A percentile compares a stretch with the other conserved stretches of the same genome.
Conservation (phyloP, 2,329 filamentous ascomycete species). For the Nigrospora sphaerica region DNA sequence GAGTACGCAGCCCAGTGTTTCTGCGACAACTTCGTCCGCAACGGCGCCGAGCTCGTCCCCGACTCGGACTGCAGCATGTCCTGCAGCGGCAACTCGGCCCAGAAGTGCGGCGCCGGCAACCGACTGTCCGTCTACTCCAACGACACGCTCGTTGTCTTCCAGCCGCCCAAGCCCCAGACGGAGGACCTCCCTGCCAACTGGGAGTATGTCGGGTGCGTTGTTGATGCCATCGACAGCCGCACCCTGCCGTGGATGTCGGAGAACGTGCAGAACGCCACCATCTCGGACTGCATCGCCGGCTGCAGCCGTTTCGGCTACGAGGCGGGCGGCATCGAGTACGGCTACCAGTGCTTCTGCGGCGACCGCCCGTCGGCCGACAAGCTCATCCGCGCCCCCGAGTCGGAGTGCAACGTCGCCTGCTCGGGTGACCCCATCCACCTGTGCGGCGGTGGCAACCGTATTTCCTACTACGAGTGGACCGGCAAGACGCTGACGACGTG, state of each 20-base stretch:
- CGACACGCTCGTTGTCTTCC: conserved; percentile 9
- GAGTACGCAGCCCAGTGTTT: conserved; percentile 24
- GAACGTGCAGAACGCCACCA: conserved; percentile 30
- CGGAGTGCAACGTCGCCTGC: conserved; percentile 29
- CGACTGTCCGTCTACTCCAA: conserved; percentile 14
- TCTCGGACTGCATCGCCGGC: conserved; percentile 29
- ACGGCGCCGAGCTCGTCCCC: conserved; percentile 10
- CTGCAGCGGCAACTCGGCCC: conserved; percentile 13
- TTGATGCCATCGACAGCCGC: conserved; percentile 14
- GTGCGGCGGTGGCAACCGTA: conserved; percentile 32
- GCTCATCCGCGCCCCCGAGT: conserved; percentile 18
- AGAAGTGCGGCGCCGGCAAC: conserved; percentile 16
- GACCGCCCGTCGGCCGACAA: conserved; percentile 13
- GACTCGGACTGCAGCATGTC: conserved; percentile 15
- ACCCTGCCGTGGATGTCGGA: conserved; percentile 29
- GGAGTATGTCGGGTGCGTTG: conserved; percentile 14
- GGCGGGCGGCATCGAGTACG: conserved; percentile 35
- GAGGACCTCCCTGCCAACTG: conserved; percentile 6
- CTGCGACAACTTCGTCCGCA: conserved; percentile 13
- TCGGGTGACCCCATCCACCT: conserved; percentile 26
- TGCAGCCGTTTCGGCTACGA: conserved; percentile 34
- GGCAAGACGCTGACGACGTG: conserved; percentile 39
- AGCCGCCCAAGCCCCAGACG: conserved; percentile 9
- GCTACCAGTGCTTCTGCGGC: conserved; percentile 34
- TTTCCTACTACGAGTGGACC: conserved; percentile 43